Conservation (phyloP, 306 rosid species). For the Lagenaria siceraria region DNA sequence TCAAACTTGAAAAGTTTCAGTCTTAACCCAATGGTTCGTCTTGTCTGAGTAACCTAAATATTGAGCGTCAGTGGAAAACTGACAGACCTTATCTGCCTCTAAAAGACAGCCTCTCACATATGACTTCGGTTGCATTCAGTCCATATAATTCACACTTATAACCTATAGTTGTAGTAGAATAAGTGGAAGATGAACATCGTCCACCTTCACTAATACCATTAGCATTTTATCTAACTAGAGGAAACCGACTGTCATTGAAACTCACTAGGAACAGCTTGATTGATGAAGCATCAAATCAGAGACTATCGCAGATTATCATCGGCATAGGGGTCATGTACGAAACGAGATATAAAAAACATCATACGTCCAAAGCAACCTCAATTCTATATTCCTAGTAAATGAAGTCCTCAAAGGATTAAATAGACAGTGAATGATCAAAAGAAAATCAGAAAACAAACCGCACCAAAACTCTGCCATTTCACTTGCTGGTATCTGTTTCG, state of each 20-base stretch:
- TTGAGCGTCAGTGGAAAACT: not conserved
- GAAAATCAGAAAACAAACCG: constrained; percentile 12
- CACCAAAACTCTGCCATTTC: constrained; percentile 93
- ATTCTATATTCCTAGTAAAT: not conserved
- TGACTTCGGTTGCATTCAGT: not conserved
- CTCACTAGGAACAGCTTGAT: no score
- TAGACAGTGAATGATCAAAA: constrained; percentile 6
- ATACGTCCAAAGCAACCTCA: not conserved
- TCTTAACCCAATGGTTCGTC: not conserved
- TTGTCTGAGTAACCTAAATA: not conserved
- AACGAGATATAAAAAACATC: not conserved
- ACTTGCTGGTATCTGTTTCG: constrained; percentile 77
- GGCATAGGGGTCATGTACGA: not conserved
- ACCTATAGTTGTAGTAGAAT: not conserved
- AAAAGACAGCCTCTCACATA: not conserved
- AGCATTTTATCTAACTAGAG: not conserved
- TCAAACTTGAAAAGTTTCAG: not conserved
- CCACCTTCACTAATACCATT: not conserved
- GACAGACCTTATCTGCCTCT: not conserved
- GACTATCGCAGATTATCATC: not conserved
- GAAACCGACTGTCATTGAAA: not conserved
- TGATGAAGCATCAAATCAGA: no score
- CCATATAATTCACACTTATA: not conserved
- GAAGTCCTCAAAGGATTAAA: not conserved
- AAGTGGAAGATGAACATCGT: not conserved